phyloP scores from a whole-genome alignment of 2,329 filamentous ascomycete species.

The Ophiosphaerella narmari region DNA sequence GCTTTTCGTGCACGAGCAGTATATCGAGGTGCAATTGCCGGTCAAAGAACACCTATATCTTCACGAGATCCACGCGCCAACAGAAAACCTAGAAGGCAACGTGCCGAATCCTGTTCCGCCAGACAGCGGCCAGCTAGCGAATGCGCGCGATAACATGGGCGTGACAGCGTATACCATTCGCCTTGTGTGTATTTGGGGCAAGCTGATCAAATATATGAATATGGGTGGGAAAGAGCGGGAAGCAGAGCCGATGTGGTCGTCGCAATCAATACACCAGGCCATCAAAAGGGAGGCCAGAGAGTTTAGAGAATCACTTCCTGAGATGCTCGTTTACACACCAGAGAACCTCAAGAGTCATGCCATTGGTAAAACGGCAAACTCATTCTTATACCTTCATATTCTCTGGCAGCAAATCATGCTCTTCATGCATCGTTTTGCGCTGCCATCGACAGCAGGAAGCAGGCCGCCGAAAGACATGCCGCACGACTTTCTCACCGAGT shows the following conservation, averaged over 20 bases:
- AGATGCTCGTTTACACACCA: constrained; percentile 70
- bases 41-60: constrained; percentile 90
- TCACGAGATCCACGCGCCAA: constrained; percentile 85
- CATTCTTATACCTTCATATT: constrained; percentile 91
- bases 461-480: constrained; percentile 72
- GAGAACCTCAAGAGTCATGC: constrained; percentile 86
- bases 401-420: constrained; percentile 86
- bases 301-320: constrained; percentile 71
- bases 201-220: constrained; percentile 86
- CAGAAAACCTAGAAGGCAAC: constrained; percentile 78
- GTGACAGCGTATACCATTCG: constrained; percentile 89
- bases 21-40: constrained; percentile 85
- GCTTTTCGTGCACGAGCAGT: constrained; percentile 87
- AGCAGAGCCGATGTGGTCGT: constrained; percentile 76
- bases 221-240: constrained; percentile 85
- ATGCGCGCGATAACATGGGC: constrained; percentile 85
- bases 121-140: constrained; percentile 66
- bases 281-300: constrained; percentile 73
- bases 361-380: constrained; percentile 83
- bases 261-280: constrained; percentile 73
- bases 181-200: constrained; percentile 85
- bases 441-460: constrained; percentile 68
- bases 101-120: constrained; percentile 66
- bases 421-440: constrained; percentile 86
- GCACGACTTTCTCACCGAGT: constrained; percentile 75